Evolutionary conservation across 2,329 filamentous ascomycete genomes (phyloP), one percentile per base, ranked within the genome.

Genomic region (Orbilia blumenaviensis): DNA sequence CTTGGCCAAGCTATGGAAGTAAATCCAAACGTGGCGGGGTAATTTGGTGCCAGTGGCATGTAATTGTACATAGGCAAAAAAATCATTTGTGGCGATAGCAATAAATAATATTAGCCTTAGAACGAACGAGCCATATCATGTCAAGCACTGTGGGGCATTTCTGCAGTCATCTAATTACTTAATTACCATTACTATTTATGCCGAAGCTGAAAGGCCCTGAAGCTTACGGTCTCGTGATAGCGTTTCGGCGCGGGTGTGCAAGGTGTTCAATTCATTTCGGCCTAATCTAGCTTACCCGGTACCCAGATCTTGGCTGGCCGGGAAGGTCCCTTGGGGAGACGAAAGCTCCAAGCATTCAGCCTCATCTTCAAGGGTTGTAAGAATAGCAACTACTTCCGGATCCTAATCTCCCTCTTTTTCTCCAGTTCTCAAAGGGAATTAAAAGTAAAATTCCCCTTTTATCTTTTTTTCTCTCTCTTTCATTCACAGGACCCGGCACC

Each of bases 1-100:
- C 82, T 86, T 96, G 81, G 91, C 91, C 82, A 96, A 96, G 85
- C 86, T 96, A 81, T 96, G 89, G 89, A 92, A 92, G 87, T 92
- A 87, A 62, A 71, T 62, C 46, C 21, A 52, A 48, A 42, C 5
- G 23, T 29, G 41, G 61, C 6, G 42, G 46, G 41, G 27, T 52
- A 58, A 66, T 46, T 64, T 21, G 25, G 38, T 56, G 54, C 44
- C 8, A 44, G 50, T 42, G 36, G 69, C 54, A 75, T 75, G 63
- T 75, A 56, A 58, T 61, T 76, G 64, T 76, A 76, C 72, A 76
- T 76, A 76, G 21, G 50, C 44, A 25, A 68, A 34, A n/a, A n/a
- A 10, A 63, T 18, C 64, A 68, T 50, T 32, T 64, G 32, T 62
- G 54, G 66, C 66, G 44, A 64, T 48, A 52, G 36, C 32, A 63